These are phyloP conservation scores for Tolypocladium ophioglossoides DNA, from an alignment of 2,329 filamentous ascomycete genomes.

Conservation along the genomic window DNA sequence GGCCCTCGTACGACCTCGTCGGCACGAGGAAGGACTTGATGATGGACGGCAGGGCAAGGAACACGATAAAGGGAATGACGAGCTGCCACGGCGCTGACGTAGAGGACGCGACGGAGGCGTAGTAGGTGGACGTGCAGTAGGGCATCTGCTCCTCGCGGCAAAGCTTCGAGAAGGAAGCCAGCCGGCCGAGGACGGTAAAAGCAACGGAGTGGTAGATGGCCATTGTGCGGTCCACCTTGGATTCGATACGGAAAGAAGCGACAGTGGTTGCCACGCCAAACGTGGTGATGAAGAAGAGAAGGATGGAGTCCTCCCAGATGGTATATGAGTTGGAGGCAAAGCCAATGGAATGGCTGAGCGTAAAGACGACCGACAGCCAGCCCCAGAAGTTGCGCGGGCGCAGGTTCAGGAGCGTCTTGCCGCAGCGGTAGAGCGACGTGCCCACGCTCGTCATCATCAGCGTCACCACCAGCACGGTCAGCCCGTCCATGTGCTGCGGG, in stretches of 20 bases:
- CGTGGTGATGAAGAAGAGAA: conserved; percentile 81
- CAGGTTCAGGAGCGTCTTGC: conserved; percentile 38
- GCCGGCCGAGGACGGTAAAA: conserved; percentile 67
- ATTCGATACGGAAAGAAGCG: conserved; percentile 63
- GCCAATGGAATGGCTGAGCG: conserved; percentile 77
- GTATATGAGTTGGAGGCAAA: conserved; percentile 98
- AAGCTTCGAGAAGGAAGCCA: conserved; percentile 80
- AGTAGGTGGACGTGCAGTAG: conserved; percentile 90
- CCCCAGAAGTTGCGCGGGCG: conserved; percentile 75
- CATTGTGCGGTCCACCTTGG: conserved; percentile 57
- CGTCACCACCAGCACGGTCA: conserved; percentile 27
- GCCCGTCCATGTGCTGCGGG: conserved; percentile 19
- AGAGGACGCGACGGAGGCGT: conserved; percentile 81
- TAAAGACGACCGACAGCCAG: conserved; percentile 74
- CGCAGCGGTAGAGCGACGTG: conserved; percentile 29
- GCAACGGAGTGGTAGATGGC: conserved; percentile 77
- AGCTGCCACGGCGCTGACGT: conserved; percentile 91
- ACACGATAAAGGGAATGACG: conserved; percentile 64
- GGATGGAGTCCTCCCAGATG: conserved; percentile 95
- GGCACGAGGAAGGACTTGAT: conserved; percentile 70
- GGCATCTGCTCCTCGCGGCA: conserved; percentile 99
- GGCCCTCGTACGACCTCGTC: conserved; percentile 81
- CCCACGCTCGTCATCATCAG: conserved; percentile 30
- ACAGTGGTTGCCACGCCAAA: conserved; percentile 71
- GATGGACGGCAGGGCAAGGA: conserved; percentile 60